Evolutionary conservation across 495 filamentous ascomycete genomes (phyloP).

Genomic region (Hypoxylon subgilvum): DNA sequence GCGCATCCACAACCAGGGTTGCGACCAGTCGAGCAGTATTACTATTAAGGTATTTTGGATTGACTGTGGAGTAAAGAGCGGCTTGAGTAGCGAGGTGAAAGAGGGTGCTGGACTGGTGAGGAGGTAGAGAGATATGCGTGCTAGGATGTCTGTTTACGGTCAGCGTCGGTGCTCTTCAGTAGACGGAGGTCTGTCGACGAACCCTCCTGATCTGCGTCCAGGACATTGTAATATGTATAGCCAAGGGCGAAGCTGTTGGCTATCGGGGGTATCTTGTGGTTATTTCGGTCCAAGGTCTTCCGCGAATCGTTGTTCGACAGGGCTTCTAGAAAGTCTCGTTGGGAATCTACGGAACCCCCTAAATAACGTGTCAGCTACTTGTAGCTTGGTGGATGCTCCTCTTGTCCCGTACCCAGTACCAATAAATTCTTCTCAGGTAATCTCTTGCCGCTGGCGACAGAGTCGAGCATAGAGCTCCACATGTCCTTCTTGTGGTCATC

Average conservation of each 20-base stretch:
- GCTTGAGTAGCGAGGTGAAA: conserved; percentile 82
- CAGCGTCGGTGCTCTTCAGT: conserved; percentile 3
- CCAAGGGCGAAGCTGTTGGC: conserved; percentile 93
- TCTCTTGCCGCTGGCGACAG: conserved; percentile 86
- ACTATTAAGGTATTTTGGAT: conserved; percentile 88
- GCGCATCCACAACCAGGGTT: conserved; percentile 90
- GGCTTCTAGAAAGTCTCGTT: conserved; percentile 87
- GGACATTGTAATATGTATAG: conserved; percentile 93
- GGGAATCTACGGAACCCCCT: conserved; percentile 89
- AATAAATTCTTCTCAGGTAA: conserved; percentile 91
- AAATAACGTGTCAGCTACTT: conserved; percentile 34
- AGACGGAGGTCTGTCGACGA: conserved; percentile 17
- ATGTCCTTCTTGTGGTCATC: conserved; percentile 85
- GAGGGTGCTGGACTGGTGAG: conserved; percentile 80
- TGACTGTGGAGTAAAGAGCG: conserved; percentile 82
- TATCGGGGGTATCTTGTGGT: conserved; percentile 74
- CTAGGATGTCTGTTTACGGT: conserved; percentile 73
- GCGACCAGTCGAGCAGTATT: conserved; percentile 88
- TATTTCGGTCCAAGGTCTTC: conserved; percentile 62
- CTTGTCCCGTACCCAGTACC: conserved; percentile 73
- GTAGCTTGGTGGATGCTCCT: conserved; percentile 4
- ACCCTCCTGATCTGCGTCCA: conserved; percentile 96
- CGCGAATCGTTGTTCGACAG: conserved; percentile 69
- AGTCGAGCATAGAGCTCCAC: conserved; percentile 92
- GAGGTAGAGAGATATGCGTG: conserved; percentile 88